Base-by-base conservation (phyloP, 805 yeast species). In the Cyberlindnera amylophila region DNA sequence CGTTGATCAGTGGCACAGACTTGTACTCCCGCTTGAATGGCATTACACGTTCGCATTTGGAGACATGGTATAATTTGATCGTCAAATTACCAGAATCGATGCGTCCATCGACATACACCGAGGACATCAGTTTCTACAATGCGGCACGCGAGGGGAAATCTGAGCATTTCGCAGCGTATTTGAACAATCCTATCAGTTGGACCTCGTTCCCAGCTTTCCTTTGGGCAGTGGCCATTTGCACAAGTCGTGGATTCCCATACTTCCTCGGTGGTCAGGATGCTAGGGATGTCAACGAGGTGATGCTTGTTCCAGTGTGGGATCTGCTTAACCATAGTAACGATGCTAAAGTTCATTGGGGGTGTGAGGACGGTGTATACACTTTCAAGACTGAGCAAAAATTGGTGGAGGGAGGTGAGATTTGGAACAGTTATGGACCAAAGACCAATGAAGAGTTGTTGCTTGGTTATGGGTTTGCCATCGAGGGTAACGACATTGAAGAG, bases 361-460 rank as follows among this genome's bases (percentile, higher is more conserved):
- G 55, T 52, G 2, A 32, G 24, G 12, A 37, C 24, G 19, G 18
- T 31, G 1, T 73, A 76, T 44, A 55, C 61, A n/a, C n/a, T n/a
- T 80, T 81, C 50, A 63, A 59, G 31, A 58, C 75, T 0, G 65
- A 67, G 15, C 59, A 67, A 4, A 34, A 42, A 7, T 38, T 52
- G n/a, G 37, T 44, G 3, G 49, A 47, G 2, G 75, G 74, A 2
- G 58, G 63, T 2, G 83, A 87, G 57, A 47, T 90, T 1, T 86
- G 64, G 63, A 89, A 89, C 58, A 86, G 86, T 61, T 89, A 90
- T 61, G 97, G 96, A 2, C 79, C 85, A 41, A 89, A 88, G 61
- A 84, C 93, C 0, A 89, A 88, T 55, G 95, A 86, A 49, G 96
- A 87, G 50, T 62, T 89, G 21, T 61, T 90, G 6, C 64, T 89